phyloP scores from a whole-genome alignment of 208 protist genomes.

The Trypanosoma brucei region DNA sequence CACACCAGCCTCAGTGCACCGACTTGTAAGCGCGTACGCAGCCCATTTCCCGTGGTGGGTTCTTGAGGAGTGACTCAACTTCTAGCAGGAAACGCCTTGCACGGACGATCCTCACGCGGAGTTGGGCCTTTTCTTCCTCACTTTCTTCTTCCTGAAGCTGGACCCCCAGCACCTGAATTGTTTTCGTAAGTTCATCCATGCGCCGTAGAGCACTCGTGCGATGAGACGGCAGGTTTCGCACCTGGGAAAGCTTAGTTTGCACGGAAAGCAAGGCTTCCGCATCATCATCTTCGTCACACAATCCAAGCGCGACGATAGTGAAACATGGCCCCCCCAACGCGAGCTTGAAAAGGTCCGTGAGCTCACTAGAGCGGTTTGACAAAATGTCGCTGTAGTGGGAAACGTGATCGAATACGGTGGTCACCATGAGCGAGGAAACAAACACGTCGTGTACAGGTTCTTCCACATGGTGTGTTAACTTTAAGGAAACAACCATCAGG shows the following conservation, averaged over 20 bases:
- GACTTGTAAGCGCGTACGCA: conserved; percentile 25
- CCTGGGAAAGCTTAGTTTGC: conserved; percentile 37
- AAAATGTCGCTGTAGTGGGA: conserved; percentile 62
- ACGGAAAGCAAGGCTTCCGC: conserved; percentile 43
- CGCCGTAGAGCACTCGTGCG: conserved; percentile 47
- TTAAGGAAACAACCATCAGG: conserved; percentile 68
- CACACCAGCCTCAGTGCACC: neutral
- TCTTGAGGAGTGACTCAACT: conserved; percentile 32
- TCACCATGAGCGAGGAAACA: conserved; percentile 62
- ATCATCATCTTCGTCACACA: conserved; percentile 70
- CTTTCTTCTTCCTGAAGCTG: conserved; percentile 32
- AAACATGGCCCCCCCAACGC: conserved; percentile 46
- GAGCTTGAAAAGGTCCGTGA: conserved; percentile 56
- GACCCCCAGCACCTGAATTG: conserved; percentile 43
- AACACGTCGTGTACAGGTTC: conserved; percentile 47
- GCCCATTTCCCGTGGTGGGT: conserved; percentile 22
- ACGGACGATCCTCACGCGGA: conserved; percentile 35
- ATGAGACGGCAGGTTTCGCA: conserved; percentile 43
- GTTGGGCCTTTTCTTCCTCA: conserved; percentile 44
- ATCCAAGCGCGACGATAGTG: conserved; percentile 54
- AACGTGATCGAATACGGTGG: conserved; percentile 68
- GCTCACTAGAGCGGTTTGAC: conserved; percentile 34
- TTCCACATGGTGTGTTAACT: conserved; percentile 43
- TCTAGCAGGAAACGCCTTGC: conserved; percentile 43
- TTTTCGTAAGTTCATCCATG: conserved; percentile 52